phyloP scores from a whole-genome alignment of 257 asterid species.

The Solanum clarkiae region DNA sequence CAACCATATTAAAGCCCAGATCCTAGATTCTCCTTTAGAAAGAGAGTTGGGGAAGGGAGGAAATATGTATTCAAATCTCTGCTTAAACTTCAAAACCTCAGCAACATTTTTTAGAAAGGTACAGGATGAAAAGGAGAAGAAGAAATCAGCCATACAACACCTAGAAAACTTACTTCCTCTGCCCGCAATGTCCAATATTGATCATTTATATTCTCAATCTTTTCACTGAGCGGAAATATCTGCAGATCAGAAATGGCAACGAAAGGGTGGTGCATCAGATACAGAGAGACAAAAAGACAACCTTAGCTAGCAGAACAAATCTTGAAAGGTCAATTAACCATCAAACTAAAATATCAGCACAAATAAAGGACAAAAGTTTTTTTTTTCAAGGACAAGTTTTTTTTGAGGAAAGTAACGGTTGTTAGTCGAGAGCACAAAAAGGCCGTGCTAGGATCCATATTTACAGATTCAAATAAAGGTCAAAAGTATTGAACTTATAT shows the following conservation, averaged over 20 bases:
- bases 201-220: constrained; percentile 86
- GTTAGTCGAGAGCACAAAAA: neutral
- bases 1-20: neutral
- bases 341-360: neutral
- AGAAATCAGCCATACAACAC: neutral
- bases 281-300: neutral
- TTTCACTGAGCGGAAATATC: constrained; percentile 75
- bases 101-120: neutral
- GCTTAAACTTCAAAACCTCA: neutral
- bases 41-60: neutral
- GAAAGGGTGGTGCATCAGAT: neutral
- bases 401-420: neutral
- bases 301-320: neutral
- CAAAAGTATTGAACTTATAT: neutral
- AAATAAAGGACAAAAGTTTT: neutral
- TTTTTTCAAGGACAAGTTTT: neutral
- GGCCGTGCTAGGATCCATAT: neutral
- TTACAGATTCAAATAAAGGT: neutral
- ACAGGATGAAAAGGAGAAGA: neutral
- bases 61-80: neutral
- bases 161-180: constrained; percentile 58
- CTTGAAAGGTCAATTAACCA: neutral
- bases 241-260: constrained; percentile 18
- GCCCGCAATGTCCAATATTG: constrained; percentile 96
- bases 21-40: neutral